Evolutionary conservation across 2,329 filamentous ascomycete genomes (phyloP).

Genomic region (Diaporthe eres): DNA sequence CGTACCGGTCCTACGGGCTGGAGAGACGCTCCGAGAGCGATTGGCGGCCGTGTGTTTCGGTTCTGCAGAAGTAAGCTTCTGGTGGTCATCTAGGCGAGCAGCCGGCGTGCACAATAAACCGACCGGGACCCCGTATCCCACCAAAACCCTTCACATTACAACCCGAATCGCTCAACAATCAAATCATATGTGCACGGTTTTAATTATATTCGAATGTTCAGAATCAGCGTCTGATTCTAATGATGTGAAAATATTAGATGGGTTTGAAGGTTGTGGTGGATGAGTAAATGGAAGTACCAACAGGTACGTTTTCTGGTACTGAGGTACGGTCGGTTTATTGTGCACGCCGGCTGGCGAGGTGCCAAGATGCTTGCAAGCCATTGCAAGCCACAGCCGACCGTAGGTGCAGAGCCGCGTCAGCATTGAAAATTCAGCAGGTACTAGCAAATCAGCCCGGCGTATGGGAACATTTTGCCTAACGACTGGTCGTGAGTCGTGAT

Average conservation of each 20-base stretch:
- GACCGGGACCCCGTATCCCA: no score
- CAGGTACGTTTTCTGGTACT: no score
- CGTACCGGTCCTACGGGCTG: conserved; percentile 19
- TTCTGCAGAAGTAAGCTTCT: conserved; percentile 4
- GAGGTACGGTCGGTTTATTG: no score
- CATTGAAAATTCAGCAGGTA: conserved; percentile 14
- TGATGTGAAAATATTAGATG: no score
- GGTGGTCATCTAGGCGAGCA: not conserved
- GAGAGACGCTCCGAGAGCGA: not conserved
- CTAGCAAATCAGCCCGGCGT: conserved; percentile 10
- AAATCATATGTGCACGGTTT: no score
- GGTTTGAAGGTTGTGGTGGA: no score
- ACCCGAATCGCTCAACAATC: no score
- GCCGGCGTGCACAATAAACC: no score
- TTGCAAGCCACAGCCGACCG: not conserved
- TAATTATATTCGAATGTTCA: no score
- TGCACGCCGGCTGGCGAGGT: not conserved
- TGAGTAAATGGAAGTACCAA: no score
- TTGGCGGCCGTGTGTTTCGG: conserved; percentile 13
- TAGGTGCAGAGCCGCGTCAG: conserved; percentile 22
- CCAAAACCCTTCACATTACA: no score
- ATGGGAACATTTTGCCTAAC: not conserved
- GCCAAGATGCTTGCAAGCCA: not conserved
- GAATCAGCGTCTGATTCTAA: no score
- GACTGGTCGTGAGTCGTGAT: conserved; percentile 20